Evolutionary conservation across 148 eudicot species (phyloP).

Genomic region (Amaranthus cruentus): DNA sequence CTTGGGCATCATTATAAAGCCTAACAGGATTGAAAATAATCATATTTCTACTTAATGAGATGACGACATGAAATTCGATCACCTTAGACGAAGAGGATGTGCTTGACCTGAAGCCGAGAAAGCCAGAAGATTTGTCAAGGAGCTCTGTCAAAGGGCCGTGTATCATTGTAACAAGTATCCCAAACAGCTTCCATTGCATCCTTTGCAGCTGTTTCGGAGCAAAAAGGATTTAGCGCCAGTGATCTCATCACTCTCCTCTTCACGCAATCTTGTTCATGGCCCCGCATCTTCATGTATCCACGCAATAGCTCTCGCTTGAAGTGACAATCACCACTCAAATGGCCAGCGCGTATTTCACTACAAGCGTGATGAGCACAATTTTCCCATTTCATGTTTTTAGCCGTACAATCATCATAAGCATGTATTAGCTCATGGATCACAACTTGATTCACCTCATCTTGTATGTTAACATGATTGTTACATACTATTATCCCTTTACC

Average conservation of each 20-base stretch:
- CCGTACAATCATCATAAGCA: slow-evolving; percentile 91
- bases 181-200: slow-evolving; percentile 95
- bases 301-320: slow-evolving; percentile 77
- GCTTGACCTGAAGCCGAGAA: no score
- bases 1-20: no score
- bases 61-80: no score
- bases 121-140: slow-evolving; percentile 33
- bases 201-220: slow-evolving; percentile 75
- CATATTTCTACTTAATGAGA: no score
- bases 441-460: slow-evolving; percentile 89
- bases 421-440: slow-evolving; percentile 94
- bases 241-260: slow-evolving; percentile 87
- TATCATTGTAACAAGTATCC: slow-evolving; percentile 91
- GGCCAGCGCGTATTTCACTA: slow-evolving; percentile 98
- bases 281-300: slow-evolving; percentile 73
- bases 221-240: slow-evolving; percentile 56
- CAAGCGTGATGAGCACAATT: slow-evolving; percentile 96
- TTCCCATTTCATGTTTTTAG: slow-evolving; percentile 77
- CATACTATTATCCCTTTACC: slow-evolving; percentile 81
- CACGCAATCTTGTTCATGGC: slow-evolving; percentile 95
- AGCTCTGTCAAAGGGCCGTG: slow-evolving; percentile 90
- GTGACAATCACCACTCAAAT: slow-evolving; percentile 94
- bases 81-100: no score
- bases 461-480: slow-evolving; percentile 59
- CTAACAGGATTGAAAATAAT: no score